Evolutionary conservation across 169 alveolate genomes (phyloP).

Genomic region (Sarcocystis neurona): DNA sequence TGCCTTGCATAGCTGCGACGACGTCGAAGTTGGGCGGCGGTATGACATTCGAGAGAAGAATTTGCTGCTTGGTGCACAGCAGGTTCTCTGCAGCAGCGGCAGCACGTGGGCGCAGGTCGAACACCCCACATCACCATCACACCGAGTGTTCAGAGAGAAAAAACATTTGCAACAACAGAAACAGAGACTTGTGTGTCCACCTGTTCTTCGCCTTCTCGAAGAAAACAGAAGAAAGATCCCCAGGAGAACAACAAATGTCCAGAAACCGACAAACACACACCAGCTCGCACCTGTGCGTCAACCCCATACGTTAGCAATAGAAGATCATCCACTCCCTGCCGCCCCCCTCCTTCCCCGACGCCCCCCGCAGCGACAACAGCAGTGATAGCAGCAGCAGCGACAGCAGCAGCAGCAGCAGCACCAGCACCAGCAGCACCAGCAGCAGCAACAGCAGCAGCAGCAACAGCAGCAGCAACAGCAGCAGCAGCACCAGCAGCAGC

Average conservation of each 20-base stretch:
- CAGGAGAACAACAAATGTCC: background rate
- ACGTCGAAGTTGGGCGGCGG: conserved; percentile 13
- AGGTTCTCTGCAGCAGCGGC: background rate
- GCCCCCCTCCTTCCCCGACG: too few relatives aligned
- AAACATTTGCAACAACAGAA: background rate
- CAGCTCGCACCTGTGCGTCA: too few relatives aligned
- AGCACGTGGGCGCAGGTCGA: background rate
- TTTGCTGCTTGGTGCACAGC: conserved; percentile 27
- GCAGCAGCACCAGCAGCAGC: too few relatives aligned
- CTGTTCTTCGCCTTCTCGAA: background rate
- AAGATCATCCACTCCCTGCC: too few relatives aligned
- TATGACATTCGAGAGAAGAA: conserved; percentile 1
- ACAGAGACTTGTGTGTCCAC: background rate
- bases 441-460: too few relatives aligned
- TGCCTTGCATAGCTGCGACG: conserved; percentile 17
- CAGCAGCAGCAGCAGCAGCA: too few relatives aligned
- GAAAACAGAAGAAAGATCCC: background rate
- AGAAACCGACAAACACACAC: too few relatives aligned
- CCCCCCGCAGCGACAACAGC: too few relatives aligned
- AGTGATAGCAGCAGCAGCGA: too few relatives aligned
- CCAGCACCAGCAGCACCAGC: too few relatives aligned
- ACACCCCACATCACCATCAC: background rate
- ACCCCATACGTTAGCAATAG: too few relatives aligned
- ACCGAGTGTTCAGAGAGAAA: background rate
- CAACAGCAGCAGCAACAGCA: too few relatives aligned